These are phyloP conservation scores for Penicillium cinerascens DNA, from an alignment of 495 filamentous ascomycete species.

Conservation along the genomic window DNA sequence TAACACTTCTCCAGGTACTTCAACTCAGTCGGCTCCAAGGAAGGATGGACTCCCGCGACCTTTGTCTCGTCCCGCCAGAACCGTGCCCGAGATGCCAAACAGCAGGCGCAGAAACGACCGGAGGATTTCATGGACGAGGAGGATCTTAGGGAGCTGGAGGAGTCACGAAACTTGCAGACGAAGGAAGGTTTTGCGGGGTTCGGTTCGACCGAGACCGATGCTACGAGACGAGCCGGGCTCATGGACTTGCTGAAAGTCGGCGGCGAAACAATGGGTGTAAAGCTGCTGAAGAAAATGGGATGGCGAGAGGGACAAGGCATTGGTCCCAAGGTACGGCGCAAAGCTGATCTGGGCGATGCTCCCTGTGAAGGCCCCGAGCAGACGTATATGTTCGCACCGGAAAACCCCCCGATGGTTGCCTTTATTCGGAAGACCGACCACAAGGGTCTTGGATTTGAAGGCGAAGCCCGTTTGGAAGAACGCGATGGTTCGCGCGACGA, in stretches of 20 bases:
- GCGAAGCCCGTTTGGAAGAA: conserved; percentile 54
- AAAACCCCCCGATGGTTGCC: conserved; percentile 71
- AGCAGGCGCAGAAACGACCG: conserved; percentile 56
- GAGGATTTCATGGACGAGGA: conserved; percentile 99
- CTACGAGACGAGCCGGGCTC: conserved; percentile 52
- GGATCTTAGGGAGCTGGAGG: conserved; percentile 83
- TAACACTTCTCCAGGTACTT: conserved; percentile 64
- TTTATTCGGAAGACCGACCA: conserved; percentile 74
- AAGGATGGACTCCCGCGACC: conserved; percentile 90
- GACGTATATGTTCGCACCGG: conserved; percentile 83
- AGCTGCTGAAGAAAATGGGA: conserved; percentile 87
- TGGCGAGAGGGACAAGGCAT: conserved; percentile 94
- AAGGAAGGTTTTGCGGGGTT: conserved; percentile 69
- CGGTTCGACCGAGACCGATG: conserved; percentile 62
- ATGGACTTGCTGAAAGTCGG: conserved; percentile 71
- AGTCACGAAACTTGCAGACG: conserved; percentile 69
- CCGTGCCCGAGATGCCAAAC: conserved; percentile 62
- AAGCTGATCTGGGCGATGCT: conserved; percentile 63
- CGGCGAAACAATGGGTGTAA: conserved; percentile 87
- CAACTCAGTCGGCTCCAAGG: conserved; percentile 96
- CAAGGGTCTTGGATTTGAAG: conserved; percentile 78
- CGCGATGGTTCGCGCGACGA: conserved; percentile 44
- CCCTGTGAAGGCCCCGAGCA: conserved; percentile 38
- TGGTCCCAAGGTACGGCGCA: conserved; percentile 80
- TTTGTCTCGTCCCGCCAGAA: conserved; percentile 89